A percentile compares a stretch with the other conserved stretches of the same genome.
Conservation (phyloP, 2,329 filamentous ascomycete genomes). For the Trichoderma breve region DNA sequence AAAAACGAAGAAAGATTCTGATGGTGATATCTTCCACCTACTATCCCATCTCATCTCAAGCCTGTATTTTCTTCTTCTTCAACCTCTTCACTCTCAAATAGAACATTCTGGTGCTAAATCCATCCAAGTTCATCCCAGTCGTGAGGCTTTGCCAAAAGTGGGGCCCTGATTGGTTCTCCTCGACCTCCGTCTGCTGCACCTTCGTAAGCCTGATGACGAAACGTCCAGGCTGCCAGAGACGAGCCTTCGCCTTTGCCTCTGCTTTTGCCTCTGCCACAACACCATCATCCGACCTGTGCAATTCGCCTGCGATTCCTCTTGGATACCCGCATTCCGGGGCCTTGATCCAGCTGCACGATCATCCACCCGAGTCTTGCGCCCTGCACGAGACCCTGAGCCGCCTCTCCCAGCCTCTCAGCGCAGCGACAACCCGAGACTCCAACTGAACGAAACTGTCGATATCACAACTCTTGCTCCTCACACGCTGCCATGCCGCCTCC, state of each 20-base stretch:
- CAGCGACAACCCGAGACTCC: neutral
- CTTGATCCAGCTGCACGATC: neutral
- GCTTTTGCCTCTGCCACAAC: slow-evolving; percentile 2
- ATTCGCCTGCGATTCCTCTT: neutral
- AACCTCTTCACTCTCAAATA: neutral
- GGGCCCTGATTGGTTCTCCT: slow-evolving; percentile 10
- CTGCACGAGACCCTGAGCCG: neutral
- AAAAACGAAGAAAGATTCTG: neutral
- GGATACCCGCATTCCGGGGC: neutral
- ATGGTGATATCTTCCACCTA: neutral
- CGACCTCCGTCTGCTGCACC: slow-evolving; percentile 8
- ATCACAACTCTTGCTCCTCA: neutral
- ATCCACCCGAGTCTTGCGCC: neutral
- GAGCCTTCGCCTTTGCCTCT: neutral
- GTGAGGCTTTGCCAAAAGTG: slow-evolving; percentile 12
- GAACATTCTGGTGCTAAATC: neutral
- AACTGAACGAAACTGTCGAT: neutral
- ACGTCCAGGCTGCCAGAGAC: slow-evolving; percentile 12
- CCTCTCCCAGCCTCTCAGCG: neutral
- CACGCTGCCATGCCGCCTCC: slow-evolving; percentile 48
- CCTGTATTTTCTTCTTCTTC: neutral
- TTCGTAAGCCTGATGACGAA: slow-evolving; percentile 22
- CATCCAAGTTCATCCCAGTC: neutral
- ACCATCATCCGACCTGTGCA: neutral
- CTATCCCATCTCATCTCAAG: neutral